Conservation (phyloP, 208 protist species). For the Porcisia hertigi region DNA sequence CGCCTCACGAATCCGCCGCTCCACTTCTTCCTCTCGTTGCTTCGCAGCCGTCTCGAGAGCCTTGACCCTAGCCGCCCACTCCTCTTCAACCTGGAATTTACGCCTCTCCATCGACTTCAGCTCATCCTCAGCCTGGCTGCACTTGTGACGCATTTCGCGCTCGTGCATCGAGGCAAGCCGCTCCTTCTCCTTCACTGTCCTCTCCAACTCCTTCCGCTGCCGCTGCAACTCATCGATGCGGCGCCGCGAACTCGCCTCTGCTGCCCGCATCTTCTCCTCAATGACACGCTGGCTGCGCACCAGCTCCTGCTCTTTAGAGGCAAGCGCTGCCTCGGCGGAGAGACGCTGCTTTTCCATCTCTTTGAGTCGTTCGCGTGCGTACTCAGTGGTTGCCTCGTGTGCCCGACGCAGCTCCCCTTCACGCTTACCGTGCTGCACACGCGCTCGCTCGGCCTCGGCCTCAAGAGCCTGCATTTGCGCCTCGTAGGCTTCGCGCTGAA, state of each 20-base stretch:
- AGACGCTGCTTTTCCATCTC: conserved; percentile 63
- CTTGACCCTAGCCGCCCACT: conserved; percentile 49
- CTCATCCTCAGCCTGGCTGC: conserved; percentile 45
- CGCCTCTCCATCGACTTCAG: conserved; percentile 36
- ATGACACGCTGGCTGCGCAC: conserved; percentile 42
- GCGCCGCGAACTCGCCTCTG: conserved; percentile 40
- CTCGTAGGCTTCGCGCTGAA: conserved; percentile 63
- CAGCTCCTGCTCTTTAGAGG: conserved; percentile 48
- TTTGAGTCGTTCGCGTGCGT: conserved; percentile 38
- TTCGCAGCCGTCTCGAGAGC: conserved; percentile 43
- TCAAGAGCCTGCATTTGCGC: conserved; percentile 69
- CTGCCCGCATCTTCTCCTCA: conserved; percentile 46
- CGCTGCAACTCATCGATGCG: conserved; percentile 63
- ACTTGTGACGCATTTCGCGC: conserved; percentile 41
- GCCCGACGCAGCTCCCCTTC: conserved; percentile 52
- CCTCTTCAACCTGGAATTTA: conserved; percentile 40
- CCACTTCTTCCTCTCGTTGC: conserved; percentile 49
- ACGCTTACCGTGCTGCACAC: conserved; percentile 42
- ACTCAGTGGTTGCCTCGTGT: conserved; percentile 33
- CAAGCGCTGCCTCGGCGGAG: conserved; percentile 42
- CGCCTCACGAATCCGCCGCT: conserved; percentile 36
- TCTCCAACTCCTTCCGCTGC: conserved; percentile 52
- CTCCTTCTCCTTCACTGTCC: conserved; percentile 53
- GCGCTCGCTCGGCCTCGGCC: conserved; percentile 49
- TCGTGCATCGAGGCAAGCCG: conserved; percentile 37